Evolutionary conservation across 2,329 filamentous ascomycete species (phyloP), one percentile per base, ranked within the genome.

Genomic region (Fusarium sp.): DNA sequence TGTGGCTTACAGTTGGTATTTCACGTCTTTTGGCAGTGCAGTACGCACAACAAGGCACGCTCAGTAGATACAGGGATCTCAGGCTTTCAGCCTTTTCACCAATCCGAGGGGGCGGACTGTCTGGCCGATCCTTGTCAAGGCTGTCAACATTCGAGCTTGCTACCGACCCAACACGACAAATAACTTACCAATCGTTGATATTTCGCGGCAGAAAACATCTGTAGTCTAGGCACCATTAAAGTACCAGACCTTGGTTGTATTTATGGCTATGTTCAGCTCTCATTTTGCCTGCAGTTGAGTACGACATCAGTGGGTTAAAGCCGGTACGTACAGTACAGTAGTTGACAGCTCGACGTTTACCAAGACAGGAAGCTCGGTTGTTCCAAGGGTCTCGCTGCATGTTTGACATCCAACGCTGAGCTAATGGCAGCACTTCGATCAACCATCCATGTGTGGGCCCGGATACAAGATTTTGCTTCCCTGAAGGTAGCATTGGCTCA

Each of bases 1-100:
- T 59, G 70, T 75, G 71, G 70, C 73, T 74, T 74, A 32, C 68
- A 51, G 59, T 66, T 63, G 58, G 56, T 59, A 72, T 64, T 71
- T 63, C 60, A 57, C 70, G 59, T 44, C 45, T 40, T 52, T 63
- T 64, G 68, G 70, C 59, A 72, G 51, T 62, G 34, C 34, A 38
- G 18, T 38, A 38, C 18, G 34, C 11, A 38, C 18, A 38, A 38
- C 18, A 38, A 58, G 24, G 22, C 30, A 34, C 22, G 16, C 42
- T 18, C 22, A 24, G 42, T 44, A 44, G 15, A 29, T 25, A 29
- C 47, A 51, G 22, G 22, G 49, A 51, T 25, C n/a, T 38, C n/a
- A 32, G 12, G 7, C 34, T 38, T 38, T n/a, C 18, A 38, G 34
- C 10, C 10, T 27, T 53, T 16, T 54, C 43, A 34, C 30, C 50